Evolutionary conservation across 2,329 filamentous ascomycete genomes (phyloP).

Genomic region (Cladophialophora yegresii): DNA sequence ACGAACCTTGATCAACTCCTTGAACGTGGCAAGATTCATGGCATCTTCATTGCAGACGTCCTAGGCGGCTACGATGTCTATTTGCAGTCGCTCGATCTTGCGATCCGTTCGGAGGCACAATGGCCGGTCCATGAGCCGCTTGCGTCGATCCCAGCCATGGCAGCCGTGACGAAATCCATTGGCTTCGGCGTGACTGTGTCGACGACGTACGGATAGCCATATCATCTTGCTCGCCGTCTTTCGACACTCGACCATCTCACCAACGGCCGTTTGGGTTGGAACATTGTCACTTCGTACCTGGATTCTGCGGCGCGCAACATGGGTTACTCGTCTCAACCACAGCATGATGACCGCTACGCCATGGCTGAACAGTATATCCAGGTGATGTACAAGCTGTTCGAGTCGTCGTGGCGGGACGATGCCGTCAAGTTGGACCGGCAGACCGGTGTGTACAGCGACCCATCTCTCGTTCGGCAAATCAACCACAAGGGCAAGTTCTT

Average conservation of each 20-base stretch:
- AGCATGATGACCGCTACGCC: constrained; percentile 66
- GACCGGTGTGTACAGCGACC: constrained; percentile 62
- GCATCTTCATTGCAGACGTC: constrained; percentile 68
- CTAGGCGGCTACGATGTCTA: constrained; percentile 71
- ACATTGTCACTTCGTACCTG: constrained; percentile 68
- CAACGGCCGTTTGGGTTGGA: constrained; percentile 62
- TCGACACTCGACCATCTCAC: constrained; percentile 68
- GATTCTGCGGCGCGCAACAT: constrained; percentile 67
- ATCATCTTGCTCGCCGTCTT: constrained; percentile 64
- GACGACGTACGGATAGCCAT: constrained; percentile 70
- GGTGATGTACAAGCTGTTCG: constrained; percentile 35
- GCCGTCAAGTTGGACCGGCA: constrained; percentile 63
- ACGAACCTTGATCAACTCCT: constrained; percentile 61
- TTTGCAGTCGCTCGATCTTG: constrained; percentile 61
- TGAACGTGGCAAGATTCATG: constrained; percentile 64
- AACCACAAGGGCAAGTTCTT: constrained; percentile 62
- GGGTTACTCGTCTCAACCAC: constrained; percentile 57
- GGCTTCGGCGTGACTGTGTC: constrained; percentile 68
- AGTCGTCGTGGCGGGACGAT: constrained; percentile 68
- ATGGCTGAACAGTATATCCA: constrained; percentile 62
- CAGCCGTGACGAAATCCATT: constrained; percentile 66
- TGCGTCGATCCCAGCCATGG: constrained; percentile 65
- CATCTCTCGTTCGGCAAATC: constrained; percentile 62
- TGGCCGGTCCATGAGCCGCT: constrained; percentile 72
- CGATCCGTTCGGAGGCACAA: constrained; percentile 64